phyloP scores from a whole-genome alignment of 805 yeast genomes.

The Maudiozyma barnettii region DNA sequence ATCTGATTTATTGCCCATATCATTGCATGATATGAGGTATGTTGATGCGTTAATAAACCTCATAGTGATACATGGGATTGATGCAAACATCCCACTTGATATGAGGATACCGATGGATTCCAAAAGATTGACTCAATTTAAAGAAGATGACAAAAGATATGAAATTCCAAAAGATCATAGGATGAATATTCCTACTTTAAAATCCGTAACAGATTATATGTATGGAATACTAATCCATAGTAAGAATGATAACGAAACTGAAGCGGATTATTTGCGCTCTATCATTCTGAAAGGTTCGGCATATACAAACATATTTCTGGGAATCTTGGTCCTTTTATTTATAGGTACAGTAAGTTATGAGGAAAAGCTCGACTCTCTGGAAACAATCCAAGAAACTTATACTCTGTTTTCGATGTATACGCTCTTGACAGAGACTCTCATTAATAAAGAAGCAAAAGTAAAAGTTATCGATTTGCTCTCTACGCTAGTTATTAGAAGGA shows the following conservation, averaged over 20 bases:
- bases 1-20: conserved; percentile 42
- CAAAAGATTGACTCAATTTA: conserved; percentile 45
- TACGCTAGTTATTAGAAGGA: conserved; percentile 43
- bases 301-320: conserved; percentile 47
- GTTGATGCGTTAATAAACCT: conserved; percentile 56
- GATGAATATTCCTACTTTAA: conserved; percentile 7
- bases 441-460: conserved; percentile 38
- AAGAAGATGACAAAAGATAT: conserved; percentile 19
- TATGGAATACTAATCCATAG: conserved; percentile 12
- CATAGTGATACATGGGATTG: conserved; percentile 62
- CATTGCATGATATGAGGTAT: conserved; percentile 76
- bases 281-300: conserved; percentile 59
- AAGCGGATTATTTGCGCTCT: conserved; percentile 20
- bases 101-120: conserved; percentile 58
- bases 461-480: conserved; percentile 44
- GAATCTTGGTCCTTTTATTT: conserved; percentile 30
- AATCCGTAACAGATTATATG: conserved; percentile 14
- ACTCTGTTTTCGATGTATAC: conserved; percentile 55
- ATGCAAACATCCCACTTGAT: conserved; percentile 46
- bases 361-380: conserved; percentile 25
- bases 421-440: conserved; percentile 41
- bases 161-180: conserved; percentile 14
- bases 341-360: conserved; percentile 24
- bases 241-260: conserved; percentile 6
- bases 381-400: conserved; percentile 50